phyloP scores from a whole-genome alignment of 495 filamentous ascomycete genomes.

The Coniosporium apollinis region DNA sequence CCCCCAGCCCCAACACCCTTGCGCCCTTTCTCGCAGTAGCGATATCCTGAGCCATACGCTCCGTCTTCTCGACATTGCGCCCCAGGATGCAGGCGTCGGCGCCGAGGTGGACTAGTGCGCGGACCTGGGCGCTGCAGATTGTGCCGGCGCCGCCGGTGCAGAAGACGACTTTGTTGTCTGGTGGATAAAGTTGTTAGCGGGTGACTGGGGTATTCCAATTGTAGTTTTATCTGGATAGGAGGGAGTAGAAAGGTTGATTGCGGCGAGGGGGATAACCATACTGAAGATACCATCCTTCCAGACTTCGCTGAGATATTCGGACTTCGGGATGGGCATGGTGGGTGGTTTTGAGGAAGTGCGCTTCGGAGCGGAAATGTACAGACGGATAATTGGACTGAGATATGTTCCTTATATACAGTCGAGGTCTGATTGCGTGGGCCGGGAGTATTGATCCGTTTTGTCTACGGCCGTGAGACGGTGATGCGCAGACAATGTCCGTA shows the following conservation, averaged over 20 bases:
- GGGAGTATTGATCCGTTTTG: background rate
- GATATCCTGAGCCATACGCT: conserved; percentile 61
- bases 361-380: too few relatives aligned
- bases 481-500: too few relatives aligned
- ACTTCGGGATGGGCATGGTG: conserved; percentile 49
- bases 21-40: conserved; percentile 57
- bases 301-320: conserved; percentile 58
- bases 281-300: conserved; percentile 81
- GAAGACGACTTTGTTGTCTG: conserved; percentile 75
- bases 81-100: conserved; percentile 90
- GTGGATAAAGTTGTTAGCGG: background rate
- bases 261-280: conserved; percentile 21
- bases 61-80: conserved; percentile 78
- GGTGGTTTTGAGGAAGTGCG: too few relatives aligned
- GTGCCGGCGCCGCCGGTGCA: conserved; percentile 89
- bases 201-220: too few relatives aligned
- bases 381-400: too few relatives aligned
- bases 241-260: background rate
- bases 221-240: too few relatives aligned
- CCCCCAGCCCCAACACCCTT: conserved; percentile 72
- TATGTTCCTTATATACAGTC: conserved; percentile 3
- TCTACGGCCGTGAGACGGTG: background rate
- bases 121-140: conserved; percentile 86
- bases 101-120: conserved; percentile 77
- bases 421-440: background rate